Base-by-base conservation (phyloP, 202 grass and related monocot genomes). In the Elaeis oleifera region DNA sequence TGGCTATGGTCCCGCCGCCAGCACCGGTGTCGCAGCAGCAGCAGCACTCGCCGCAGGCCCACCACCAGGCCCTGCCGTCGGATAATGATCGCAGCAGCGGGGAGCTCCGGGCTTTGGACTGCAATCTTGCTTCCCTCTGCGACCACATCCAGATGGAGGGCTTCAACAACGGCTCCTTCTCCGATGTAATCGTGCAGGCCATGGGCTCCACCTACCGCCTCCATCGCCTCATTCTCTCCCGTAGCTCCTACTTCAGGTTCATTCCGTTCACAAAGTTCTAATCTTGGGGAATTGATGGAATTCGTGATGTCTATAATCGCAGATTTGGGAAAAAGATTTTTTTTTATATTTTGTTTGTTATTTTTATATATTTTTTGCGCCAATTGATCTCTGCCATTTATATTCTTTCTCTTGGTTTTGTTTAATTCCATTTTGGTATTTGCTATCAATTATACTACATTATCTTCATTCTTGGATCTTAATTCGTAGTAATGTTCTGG, bases 241-340 rank as follows among this genome's bases (percentile, higher is more conserved):
- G 94, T 50, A 92, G 94, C 74, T 65, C 94, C 58, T 97, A 97
- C 80, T 97, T 97, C 85, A 83, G 87, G 92, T 91, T 50, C 52
- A 20, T 56, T 56, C 6, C 3, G 18, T 23, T 5, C 36, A 44
- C 11, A 14, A 44, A 44, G 36, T 44, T 14, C 36, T 13, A 44
- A 44, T 13, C 36, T 3, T 44, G 11, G 36, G 36, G 36, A 13
- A 44, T 44, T 44, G 36, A 44, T 44, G 36, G 9, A 44, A 44
- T 44, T 44, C 36, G 36, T 13, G 36, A 44, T 44, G 11, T 44
- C 11, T 14, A 44, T 44, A 14, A 44, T 44, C 36, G 36, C 8
- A 3, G 8, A 44, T 44, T 9, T 44, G 9, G 36, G 1, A 44
- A 44, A 44, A 6, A 2, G 8, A 13, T 11, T 3, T 44, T 36